These are phyloP conservation scores for Umbelopsis isabellina DNA, from an alignment of 192 early-diverging fungal genomes.

Conservation along the genomic window DNA sequence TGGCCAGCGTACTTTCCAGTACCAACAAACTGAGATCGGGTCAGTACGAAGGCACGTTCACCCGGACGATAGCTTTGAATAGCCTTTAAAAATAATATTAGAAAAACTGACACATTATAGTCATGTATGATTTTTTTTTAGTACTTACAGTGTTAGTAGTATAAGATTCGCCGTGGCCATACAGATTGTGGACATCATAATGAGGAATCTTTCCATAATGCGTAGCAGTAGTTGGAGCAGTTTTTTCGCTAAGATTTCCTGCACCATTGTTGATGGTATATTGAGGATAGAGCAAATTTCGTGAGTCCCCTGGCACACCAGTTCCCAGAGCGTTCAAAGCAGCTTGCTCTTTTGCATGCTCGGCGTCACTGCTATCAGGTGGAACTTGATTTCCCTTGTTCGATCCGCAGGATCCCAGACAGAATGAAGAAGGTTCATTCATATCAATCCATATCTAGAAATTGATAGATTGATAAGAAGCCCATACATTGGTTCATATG, in stretches of 20 bases:
- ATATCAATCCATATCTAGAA: slow-evolving; percentile 66
- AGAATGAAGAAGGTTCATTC: slow-evolving; percentile 71
- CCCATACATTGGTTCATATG: neutral
- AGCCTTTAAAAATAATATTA: slow-evolving; percentile 37
- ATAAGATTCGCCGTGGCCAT: slow-evolving; percentile 20
- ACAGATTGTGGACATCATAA: slow-evolving; percentile 27
- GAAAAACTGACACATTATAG: neutral
- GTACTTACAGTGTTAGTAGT: too few relatives aligned
- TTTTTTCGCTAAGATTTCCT: neutral
- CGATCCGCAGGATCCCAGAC: slow-evolving; percentile 58
- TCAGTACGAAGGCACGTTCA: slow-evolving; percentile 56
- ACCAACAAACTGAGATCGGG: slow-evolving; percentile 63
- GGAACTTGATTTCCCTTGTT: slow-evolving; percentile 27
- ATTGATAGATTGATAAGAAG: neutral
- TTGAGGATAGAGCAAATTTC: neutral
- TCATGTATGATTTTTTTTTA: too few relatives aligned
- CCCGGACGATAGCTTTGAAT: slow-evolving; percentile 35
- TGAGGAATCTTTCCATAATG: neutral
- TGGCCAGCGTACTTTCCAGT: slow-evolving; percentile 43
- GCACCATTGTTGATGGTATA: slow-evolving; percentile 41
- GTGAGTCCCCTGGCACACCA: neutral
- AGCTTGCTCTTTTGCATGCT: slow-evolving; percentile 19
- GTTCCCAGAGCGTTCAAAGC: slow-evolving; percentile 14
- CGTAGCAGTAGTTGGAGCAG: neutral
- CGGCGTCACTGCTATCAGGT: slow-evolving; percentile 39